A percentile compares a stretch with the other conserved stretches of the same genome.
Conservation (phyloP, 345 rosid species). For the Eucalyptus curtisii region DNA sequence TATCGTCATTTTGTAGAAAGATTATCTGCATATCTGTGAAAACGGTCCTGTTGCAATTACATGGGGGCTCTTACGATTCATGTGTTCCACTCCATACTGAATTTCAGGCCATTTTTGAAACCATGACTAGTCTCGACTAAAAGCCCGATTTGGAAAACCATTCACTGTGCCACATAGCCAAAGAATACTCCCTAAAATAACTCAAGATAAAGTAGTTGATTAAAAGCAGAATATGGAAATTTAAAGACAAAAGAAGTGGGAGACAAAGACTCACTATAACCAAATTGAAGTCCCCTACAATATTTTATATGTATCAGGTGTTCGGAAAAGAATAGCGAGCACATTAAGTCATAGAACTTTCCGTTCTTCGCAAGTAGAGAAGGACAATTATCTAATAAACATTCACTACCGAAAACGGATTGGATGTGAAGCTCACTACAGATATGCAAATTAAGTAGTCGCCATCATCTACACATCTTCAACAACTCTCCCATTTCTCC, state of each 20-base stretch:
- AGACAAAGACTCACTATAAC: neutral
- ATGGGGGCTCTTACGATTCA: neutral
- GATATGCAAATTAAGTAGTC: no score
- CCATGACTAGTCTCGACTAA: neutral
- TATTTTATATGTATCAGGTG: no score
- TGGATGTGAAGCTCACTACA: no score
- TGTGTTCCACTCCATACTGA: neutral
- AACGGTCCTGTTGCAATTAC: neutral
- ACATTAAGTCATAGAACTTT: no score
- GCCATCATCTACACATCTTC: no score
- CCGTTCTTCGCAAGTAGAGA: no score
- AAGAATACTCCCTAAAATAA: neutral
- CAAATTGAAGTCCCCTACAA: no score
- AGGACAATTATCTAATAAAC: no score
- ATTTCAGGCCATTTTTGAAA: no score
- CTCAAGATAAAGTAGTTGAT: neutral
- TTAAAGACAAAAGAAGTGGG: neutral
- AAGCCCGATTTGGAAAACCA: neutral
- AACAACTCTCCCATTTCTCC: no score
- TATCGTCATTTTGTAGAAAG: neutral
- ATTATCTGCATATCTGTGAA: neutral
- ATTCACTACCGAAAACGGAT: no score
- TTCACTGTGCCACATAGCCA: neutral
- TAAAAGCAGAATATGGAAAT: neutral
- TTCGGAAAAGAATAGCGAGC: no score